A percentile compares a stretch with the other conserved stretches of the same genome.
Evolutionary conservation across 1,284 basidiomycete genomes (phyloP).

Genomic region (Irpex sp.): DNA sequence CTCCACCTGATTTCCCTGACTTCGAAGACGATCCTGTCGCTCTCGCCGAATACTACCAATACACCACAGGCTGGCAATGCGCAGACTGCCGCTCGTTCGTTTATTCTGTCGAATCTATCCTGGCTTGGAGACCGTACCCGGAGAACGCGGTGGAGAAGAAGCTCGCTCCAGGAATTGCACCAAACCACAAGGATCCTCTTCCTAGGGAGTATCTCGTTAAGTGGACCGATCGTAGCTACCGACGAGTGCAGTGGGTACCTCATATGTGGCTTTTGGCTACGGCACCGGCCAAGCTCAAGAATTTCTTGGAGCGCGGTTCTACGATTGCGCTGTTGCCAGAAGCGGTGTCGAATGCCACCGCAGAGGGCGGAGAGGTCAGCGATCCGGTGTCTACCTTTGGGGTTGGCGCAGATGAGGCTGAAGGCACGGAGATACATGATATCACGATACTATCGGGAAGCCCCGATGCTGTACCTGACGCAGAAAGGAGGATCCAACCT

Average conservation of each 20-base stretch:
- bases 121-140: conserved; percentile 87
- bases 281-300: conserved; percentile 58
- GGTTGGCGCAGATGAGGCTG: conserved; percentile 28
- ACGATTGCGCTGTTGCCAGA: conserved; percentile 62
- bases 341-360: conserved; percentile 31
- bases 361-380: conserved; percentile 26
- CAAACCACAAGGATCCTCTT: conserved; percentile 56
- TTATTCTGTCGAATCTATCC: conserved; percentile 77
- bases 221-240: conserved; percentile 75
- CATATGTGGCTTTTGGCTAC: conserved; percentile 83
- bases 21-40: conserved; percentile 34
- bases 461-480: conserved; percentile 41
- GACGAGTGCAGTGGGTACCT: conserved; percentile 82
- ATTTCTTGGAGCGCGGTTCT: conserved; percentile 73
- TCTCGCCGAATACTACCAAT: conserved; percentile 64
- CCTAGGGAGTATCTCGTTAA: conserved; percentile 91
- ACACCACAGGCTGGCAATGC: conserved; percentile 67
- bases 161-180: conserved; percentile 36
- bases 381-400: conserved; percentile 17
- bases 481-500: conserved; percentile 66
- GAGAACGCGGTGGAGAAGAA: conserved; percentile 52
- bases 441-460: conserved; percentile 16
- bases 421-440: conserved; percentile 23
- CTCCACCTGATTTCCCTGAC: conserved; percentile 27
- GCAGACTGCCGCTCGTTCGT: conserved; percentile 75